These are phyloP conservation scores for Tubosaeta sp. DNA, from an alignment of 768 basidiomycete species.

Conservation along the genomic window DNA sequence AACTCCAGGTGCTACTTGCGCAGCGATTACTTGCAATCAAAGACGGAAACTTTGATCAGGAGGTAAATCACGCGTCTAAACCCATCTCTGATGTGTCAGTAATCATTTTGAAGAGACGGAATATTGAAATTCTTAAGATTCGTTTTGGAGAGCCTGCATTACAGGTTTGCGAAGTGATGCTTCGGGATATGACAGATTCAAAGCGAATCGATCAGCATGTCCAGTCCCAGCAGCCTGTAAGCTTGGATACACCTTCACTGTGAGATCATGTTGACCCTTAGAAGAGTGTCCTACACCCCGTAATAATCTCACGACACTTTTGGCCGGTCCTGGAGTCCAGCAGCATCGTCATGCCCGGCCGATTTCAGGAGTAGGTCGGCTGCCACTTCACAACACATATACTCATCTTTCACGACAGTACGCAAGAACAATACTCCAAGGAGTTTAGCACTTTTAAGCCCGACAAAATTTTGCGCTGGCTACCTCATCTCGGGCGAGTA, in stretches of 20 bases:
- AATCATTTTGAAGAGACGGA: conserved; percentile 59
- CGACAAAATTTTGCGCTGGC: conserved; percentile 86
- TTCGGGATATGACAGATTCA: conserved; percentile 95
- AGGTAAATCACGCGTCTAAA: conserved; percentile 34
- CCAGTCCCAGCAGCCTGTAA: conserved; percentile 65
- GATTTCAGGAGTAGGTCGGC: conserved; percentile 65
- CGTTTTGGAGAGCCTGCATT: conserved; percentile 92
- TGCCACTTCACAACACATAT: neutral
- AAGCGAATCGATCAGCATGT: conserved; percentile 85
- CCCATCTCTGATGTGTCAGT: neutral
- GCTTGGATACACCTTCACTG: conserved; percentile 17
- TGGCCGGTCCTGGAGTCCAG: conserved; percentile 86
- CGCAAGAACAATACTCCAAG: conserved; percentile 71
- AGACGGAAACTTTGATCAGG: conserved; percentile 73
- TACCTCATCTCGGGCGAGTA: conserved; percentile 86
- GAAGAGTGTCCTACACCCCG: conserved; percentile 77
- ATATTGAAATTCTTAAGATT: conserved; percentile 91
- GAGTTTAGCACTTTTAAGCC: conserved; percentile 85
- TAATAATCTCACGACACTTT: conserved; percentile 90
- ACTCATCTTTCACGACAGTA: conserved; percentile 35
- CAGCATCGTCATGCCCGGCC: conserved; percentile 77
- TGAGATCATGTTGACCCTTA: conserved; percentile 3
- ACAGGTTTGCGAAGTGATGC: conserved; percentile 97
- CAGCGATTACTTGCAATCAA: conserved; percentile 77
- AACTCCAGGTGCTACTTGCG: conserved; percentile 88